These are phyloP conservation scores for Penicillium sp. DNA, from an alignment of 2,329 filamentous ascomycete genomes.

Conservation along the genomic window DNA sequence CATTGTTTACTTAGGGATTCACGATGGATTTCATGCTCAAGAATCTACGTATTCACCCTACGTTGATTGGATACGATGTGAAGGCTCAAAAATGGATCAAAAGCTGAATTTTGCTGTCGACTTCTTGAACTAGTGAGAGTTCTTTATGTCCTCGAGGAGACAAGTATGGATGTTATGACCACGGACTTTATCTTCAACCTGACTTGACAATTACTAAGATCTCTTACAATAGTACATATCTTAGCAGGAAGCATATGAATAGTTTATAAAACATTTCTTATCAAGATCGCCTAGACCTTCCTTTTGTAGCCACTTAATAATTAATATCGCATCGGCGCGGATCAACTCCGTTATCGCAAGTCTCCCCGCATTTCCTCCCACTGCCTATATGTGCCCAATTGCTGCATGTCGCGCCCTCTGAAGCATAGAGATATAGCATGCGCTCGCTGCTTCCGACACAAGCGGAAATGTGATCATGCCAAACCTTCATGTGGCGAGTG, in stretches of 20 bases:
- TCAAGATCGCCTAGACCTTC: conserved; percentile 13
- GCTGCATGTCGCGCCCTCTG: conserved; percentile 23
- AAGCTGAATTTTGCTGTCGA: background rate
- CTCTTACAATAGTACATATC: background rate
- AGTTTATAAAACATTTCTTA: background rate
- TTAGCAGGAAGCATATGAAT: background rate
- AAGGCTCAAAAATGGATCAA: conserved; percentile 55
- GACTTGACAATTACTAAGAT: background rate
- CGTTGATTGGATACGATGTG: conserved; percentile 63
- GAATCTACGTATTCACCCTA: conserved; percentile 61
- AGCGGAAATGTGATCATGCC: conserved; percentile 30
- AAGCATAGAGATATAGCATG: conserved; percentile 27
- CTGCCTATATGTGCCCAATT: background rate
- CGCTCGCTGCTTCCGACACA: conserved; percentile 29
- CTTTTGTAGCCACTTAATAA: conserved; percentile 2
- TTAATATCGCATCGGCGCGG: background rate
- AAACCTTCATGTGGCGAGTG: conserved; percentile 32
- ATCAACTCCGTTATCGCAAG: conserved; percentile 7
- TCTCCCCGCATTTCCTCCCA: conserved; percentile 15
- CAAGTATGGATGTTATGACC: background rate
- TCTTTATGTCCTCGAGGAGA: background rate
- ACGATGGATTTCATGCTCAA: conserved; percentile 70
- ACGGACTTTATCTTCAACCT: background rate
- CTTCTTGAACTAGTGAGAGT: background rate
- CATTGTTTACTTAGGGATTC: conserved; percentile 51